phyloP scores from a whole-genome alignment of 345 rosid genomes.

The Fremontodendron californicum region DNA sequence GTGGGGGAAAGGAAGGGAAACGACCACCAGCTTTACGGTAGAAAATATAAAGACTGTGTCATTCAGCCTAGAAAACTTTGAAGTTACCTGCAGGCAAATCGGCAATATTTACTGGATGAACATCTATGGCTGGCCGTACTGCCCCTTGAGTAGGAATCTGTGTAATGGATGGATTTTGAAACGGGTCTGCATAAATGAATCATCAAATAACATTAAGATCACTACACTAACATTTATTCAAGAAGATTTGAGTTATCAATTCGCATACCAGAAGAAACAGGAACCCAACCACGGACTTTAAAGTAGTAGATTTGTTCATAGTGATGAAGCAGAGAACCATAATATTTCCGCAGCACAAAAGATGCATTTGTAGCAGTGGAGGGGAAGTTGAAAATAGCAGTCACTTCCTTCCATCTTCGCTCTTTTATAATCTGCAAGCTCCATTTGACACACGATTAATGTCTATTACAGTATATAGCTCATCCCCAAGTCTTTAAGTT shows the following conservation, averaged over 20 bases:
- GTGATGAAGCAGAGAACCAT: slow-evolving; percentile 65
- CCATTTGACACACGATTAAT: slow-evolving; percentile 13
- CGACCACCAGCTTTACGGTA: background rate
- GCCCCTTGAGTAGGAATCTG: slow-evolving; percentile 38
- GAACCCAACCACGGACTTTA: slow-evolving; percentile 46
- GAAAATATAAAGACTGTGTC: background rate
- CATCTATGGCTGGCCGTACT: slow-evolving; percentile 38
- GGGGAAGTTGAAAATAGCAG: slow-evolving; percentile 86
- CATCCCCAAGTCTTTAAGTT: background rate
- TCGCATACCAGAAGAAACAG: slow-evolving; percentile 48
- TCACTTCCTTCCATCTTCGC: slow-evolving; percentile 94
- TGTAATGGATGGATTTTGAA: slow-evolving; percentile 36
- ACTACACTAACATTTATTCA: background rate
- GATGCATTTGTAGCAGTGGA: slow-evolving; percentile 97
- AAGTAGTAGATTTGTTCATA: slow-evolving; percentile 80
- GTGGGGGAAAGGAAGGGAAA: background rate
- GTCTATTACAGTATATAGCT: background rate
- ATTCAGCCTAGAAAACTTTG: background rate
- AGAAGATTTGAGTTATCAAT: background rate
- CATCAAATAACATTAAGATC: slow-evolving; percentile 5
- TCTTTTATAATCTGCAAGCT: slow-evolving; percentile 61
- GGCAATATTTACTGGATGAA: slow-evolving; percentile 36
- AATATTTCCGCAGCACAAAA: slow-evolving; percentile 86
- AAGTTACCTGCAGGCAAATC: slow-evolving; percentile 50
- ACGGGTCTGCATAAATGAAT: slow-evolving; percentile 39